Evolutionary conservation across 1,139 yeast species (phyloP).

Genomic region (Saccharomyces hybrid): DNA sequence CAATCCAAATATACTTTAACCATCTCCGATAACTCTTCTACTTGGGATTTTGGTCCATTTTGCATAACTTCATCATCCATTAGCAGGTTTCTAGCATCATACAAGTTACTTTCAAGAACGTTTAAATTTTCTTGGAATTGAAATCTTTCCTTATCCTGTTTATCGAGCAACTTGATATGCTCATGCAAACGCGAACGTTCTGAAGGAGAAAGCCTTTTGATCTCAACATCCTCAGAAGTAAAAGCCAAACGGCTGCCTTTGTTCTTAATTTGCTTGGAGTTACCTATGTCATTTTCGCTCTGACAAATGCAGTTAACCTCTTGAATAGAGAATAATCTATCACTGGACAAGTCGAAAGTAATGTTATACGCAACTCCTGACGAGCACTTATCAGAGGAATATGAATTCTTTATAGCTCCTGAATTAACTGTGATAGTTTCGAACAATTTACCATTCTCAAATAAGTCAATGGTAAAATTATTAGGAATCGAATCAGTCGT

Average conservation of each 20-base stretch:
- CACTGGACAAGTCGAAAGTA: constrained; percentile 42
- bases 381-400: constrained; percentile 39
- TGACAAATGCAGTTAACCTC: constrained; percentile 40
- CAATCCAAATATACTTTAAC: constrained; percentile 59
- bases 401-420: constrained; percentile 28
- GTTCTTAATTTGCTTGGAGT: background rate
- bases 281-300: constrained; percentile 7
- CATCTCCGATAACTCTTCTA: constrained; percentile 34
- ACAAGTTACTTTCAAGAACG: constrained; percentile 50
- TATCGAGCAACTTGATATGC: constrained; percentile 13
- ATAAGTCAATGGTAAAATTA: constrained; percentile 39
- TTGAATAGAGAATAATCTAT: constrained; percentile 44
- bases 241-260: background rate
- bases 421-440: constrained; percentile 33
- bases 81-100: constrained; percentile 47
- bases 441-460: constrained; percentile 49
- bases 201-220: background rate
- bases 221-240: background rate
- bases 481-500: constrained; percentile 24
- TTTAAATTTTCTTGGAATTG: constrained; percentile 46
- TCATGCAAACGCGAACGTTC: background rate
- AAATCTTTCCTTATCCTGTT: constrained; percentile 42
- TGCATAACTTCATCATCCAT: constrained; percentile 41
- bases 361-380: constrained; percentile 41
- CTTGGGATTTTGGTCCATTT: constrained; percentile 34